These are phyloP conservation scores for Pichia heedii DNA, from an alignment of 805 yeast species.

Conservation along the genomic window DNA sequence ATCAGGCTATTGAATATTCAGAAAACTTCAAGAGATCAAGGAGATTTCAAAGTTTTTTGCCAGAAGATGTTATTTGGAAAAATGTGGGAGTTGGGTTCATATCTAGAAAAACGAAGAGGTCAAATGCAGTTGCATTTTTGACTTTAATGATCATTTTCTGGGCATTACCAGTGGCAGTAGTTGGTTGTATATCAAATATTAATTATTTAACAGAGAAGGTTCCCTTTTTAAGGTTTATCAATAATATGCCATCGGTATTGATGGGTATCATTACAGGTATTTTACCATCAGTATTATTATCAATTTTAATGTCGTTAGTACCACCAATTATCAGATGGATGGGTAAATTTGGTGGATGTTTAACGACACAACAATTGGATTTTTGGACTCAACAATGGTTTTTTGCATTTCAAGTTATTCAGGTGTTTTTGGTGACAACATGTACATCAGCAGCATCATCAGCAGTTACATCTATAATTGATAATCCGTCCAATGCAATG, in stretches of 20 bases:
- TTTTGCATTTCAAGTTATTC: conserved; percentile 84
- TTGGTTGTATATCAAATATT: conserved; percentile 87
- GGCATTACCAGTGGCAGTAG: conserved; percentile 97
- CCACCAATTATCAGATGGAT: conserved; percentile 74
- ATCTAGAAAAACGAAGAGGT: conserved; percentile 47
- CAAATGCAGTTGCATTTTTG: conserved; percentile 54
- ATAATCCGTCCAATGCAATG: conserved; percentile 66
- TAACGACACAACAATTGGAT: conserved; percentile 67
- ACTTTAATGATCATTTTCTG: conserved; percentile 73
- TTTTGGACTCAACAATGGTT: conserved; percentile 80
- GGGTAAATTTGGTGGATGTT: conserved; percentile 67
- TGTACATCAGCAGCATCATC: conserved; percentile 78
- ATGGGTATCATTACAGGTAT: conserved; percentile 83
- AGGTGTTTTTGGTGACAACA: conserved; percentile 80
- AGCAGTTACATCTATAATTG: conserved; percentile 58
- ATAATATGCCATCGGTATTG: conserved; percentile 59
- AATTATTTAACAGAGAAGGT: conserved; percentile 62
- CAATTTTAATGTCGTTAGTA: conserved; percentile 75
- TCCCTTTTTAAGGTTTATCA: conserved; percentile 66
- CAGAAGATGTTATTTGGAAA: conserved; percentile 80
- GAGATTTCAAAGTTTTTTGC: conserved; percentile 55
- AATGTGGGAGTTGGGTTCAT: conserved; percentile 53
- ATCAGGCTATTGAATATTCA: conserved; percentile 64
- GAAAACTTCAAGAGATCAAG: conserved; percentile 36
- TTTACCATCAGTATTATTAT: conserved; percentile 73